A percentile compares a stretch with the other conserved stretches of the same genome.
phyloP scores from a whole-genome alignment of 2,329 filamentous ascomycete genomes.

The Ascochyta rabiei region DNA sequence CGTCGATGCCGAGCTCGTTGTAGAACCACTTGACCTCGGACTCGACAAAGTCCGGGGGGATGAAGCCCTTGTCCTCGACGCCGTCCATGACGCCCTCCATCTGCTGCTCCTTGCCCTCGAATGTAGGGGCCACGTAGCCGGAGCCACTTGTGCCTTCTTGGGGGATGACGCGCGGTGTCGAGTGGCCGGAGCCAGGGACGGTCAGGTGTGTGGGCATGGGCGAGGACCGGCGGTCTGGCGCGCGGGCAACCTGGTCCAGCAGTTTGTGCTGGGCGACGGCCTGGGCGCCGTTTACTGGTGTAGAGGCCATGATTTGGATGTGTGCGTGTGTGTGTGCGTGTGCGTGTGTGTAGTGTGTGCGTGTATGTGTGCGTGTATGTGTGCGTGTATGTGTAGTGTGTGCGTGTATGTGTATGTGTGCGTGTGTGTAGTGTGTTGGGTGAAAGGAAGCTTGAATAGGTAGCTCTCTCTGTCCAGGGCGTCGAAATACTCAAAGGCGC shows the following conservation, averaged over 20 bases:
- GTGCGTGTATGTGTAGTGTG: slow-evolving; percentile 11
- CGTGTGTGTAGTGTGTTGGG: not conserved
- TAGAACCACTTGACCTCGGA: slow-evolving; percentile 96
- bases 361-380: no score
- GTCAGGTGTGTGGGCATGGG: slow-evolving; percentile 87
- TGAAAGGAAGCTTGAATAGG: slow-evolving; percentile 1
- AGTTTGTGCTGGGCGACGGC: slow-evolving; percentile 58
- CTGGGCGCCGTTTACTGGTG: slow-evolving; percentile 38
- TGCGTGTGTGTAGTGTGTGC: slow-evolving; percentile 11
- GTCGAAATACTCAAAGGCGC: not conserved
- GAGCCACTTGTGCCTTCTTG: slow-evolving; percentile 79
- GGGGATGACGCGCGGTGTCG: slow-evolving; percentile 72
- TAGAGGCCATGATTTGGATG: slow-evolving; percentile 44
- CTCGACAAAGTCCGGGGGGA: slow-evolving; percentile 82
- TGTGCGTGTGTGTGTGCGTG: no score
- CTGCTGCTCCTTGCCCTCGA: slow-evolving; percentile 90
- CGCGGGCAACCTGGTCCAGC: slow-evolving; percentile 60
- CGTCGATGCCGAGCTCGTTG: slow-evolving; percentile 94
- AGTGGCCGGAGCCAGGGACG: slow-evolving; percentile 64
- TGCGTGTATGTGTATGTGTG: not conserved
- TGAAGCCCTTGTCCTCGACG: slow-evolving; percentile 80
- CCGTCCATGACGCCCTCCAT: slow-evolving; percentile 83
- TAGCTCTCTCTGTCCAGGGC: slow-evolving; percentile 1
- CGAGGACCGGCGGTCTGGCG: slow-evolving; percentile 72
- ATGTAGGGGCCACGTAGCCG: slow-evolving; percentile 93